A percentile compares a stretch with the other conserved stretches of the same genome.
These are phyloP conservation scores for Backusella mclennaniae DNA, from an alignment of 192 early-diverging fungal genomes.

Conservation along the genomic window DNA sequence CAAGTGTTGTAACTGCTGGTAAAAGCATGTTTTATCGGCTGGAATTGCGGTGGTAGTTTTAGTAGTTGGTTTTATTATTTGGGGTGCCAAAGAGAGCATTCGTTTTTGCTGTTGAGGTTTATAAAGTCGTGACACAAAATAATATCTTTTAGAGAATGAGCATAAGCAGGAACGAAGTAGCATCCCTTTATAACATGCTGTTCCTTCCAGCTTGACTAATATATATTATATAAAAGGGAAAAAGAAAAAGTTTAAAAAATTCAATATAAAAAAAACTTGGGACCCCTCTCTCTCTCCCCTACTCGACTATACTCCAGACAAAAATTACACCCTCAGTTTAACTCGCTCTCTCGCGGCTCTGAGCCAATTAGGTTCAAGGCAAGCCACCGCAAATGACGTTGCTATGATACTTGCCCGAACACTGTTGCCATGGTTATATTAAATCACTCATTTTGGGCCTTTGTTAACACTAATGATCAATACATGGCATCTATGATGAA, in stretches of 20 bases:
- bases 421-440: too few species aligned
- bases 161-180: constrained; percentile 17
- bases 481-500: too few species aligned
- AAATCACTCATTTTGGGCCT: too few species aligned
- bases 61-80: background rate
- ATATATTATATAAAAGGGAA: background rate
- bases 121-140: background rate
- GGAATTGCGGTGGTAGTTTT: background rate
- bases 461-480: too few species aligned
- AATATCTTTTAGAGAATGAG: background rate
- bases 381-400: background rate
- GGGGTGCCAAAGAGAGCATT: background rate
- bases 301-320: background rate
- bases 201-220: background rate
- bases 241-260: background rate
- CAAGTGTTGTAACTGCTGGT: background rate
- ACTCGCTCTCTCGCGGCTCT: background rate
- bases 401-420: background rate
- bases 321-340: background rate
- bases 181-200: constrained; percentile 15
- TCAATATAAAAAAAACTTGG: background rate
- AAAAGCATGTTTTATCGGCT: background rate
- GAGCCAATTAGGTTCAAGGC: background rate
- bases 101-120: background rate
- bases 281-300: background rate